Percentiles rank a stretch among this genome's conserved stretches.
Evolutionary conservation across 2,329 filamentous ascomycete genomes (phyloP).

Genomic region (Neofusicoccum sp.): DNA sequence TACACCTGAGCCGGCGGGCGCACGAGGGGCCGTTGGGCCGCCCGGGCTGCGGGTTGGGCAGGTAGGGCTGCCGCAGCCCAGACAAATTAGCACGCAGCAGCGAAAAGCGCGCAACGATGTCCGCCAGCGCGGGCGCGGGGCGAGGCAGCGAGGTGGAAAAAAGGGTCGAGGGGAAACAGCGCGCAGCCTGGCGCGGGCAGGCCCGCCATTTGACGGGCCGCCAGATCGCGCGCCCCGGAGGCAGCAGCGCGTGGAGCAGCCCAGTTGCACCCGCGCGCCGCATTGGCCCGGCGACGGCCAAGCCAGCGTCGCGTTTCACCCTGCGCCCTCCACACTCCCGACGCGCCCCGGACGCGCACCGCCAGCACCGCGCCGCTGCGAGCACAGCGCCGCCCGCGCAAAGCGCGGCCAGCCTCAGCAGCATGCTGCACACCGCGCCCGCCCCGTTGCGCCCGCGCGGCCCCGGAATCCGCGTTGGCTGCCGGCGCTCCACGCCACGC

Average conservation of each 20-base stretch:
- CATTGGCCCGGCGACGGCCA: constrained; percentile 13
- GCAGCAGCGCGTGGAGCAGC: constrained; percentile 3
- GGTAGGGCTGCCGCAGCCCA: constrained; percentile 7
- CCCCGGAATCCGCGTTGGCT: constrained; percentile 18
- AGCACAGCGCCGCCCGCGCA: not conserved
- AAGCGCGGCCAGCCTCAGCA: not conserved
- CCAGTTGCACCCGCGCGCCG: constrained; percentile 11
- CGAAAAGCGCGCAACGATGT: constrained; percentile 7
- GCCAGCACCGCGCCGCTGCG: not conserved
- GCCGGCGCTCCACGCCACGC: constrained; percentile 6
- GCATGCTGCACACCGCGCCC: constrained; percentile 7
- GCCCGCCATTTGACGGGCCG: constrained; percentile 1
- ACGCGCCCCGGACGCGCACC: constrained; percentile 7
- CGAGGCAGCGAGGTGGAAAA: constrained; percentile 5
- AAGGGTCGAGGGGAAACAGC: constrained; percentile 1
- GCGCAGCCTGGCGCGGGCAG: not conserved
- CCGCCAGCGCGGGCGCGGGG: not conserved
- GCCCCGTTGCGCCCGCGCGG: not conserved
- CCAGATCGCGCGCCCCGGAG: constrained; percentile 1
- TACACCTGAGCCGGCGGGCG: constrained; percentile 10
- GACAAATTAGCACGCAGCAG: not conserved
- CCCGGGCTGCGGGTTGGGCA: constrained; percentile 8
- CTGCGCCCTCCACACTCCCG: not conserved
- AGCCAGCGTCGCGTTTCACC: constrained; percentile 9
- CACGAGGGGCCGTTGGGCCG: constrained; percentile 9